Evolutionary conservation across 164 flowering plant genomes (phyloP).

Genomic region (Magnolia kwangsiensis): DNA sequence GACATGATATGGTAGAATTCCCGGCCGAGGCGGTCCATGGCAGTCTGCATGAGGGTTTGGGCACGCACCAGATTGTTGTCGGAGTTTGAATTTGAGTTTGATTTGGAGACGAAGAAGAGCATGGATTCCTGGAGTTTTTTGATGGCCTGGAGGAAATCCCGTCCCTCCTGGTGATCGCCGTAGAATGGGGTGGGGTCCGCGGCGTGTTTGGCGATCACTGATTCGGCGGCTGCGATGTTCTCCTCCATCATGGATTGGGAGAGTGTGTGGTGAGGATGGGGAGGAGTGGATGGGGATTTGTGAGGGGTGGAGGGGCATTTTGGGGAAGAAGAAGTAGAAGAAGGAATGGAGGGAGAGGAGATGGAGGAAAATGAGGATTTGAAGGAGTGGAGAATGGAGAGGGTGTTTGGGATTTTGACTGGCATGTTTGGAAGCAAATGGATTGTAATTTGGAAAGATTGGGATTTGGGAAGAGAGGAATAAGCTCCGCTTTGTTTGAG

Average conservation of each 20-base stretch:
- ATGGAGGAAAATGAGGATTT: background rate
- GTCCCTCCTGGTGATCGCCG: conserved; percentile 52
- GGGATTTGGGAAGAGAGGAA: background rate
- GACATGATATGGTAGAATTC: conserved; percentile 68
- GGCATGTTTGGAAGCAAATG: background rate
- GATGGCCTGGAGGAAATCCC: conserved; percentile 42
- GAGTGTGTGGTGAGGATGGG: conserved; percentile 12
- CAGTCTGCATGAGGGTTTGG: conserved; percentile 52
- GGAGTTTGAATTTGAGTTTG: conserved; percentile 22
- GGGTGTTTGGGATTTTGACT: background rate
- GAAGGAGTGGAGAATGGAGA: background rate
- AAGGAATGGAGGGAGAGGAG: background rate
- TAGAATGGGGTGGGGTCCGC: conserved; percentile 40
- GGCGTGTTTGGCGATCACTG: conserved; percentile 54
- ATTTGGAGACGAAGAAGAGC: conserved; percentile 37
- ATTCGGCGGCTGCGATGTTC: conserved; percentile 37
- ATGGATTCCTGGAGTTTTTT: conserved; percentile 54
- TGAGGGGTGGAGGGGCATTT: background rate
- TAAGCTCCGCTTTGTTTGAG: background rate
- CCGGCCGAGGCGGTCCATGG: conserved; percentile 60
- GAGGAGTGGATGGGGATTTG: conserved; percentile 9
- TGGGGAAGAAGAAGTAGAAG: conserved; percentile 13
- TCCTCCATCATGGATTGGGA: conserved; percentile 38
- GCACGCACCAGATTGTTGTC: conserved; percentile 27
- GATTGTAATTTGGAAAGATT: background rate